Conservation (phyloP, 2,329 filamentous ascomycete species). For the Pyrenophora seminiperda region DNA sequence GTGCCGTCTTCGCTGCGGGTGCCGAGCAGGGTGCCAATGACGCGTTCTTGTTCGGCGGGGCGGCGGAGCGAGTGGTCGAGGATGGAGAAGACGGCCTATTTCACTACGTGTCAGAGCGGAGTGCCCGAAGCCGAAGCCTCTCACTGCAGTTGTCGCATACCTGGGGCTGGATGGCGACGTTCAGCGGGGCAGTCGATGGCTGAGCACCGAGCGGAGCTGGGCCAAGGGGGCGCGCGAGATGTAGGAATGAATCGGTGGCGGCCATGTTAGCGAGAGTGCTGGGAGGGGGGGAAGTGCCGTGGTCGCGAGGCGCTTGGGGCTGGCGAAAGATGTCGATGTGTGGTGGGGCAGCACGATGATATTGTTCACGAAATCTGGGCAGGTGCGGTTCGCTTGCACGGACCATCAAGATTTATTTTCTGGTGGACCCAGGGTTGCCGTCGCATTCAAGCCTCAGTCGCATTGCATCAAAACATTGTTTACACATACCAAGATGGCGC, state of each 20-base stretch:
- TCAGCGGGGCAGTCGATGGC: constrained; percentile 86
- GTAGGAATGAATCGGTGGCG: constrained; percentile 83
- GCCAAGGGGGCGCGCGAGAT: constrained; percentile 89
- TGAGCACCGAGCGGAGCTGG: constrained; percentile 78
- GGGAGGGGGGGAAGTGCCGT: constrained; percentile 12
- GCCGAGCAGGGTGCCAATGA: constrained; percentile 94
- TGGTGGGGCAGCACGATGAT: constrained; percentile 33
- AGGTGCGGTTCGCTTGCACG: constrained; percentile 40
- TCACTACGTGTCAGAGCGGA: constrained; percentile 11
- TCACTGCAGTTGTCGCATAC: constrained; percentile 57
- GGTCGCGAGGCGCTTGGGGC: constrained; percentile 18
- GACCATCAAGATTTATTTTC: constrained; percentile 31
- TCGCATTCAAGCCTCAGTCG: background rate
- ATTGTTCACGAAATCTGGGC: constrained; percentile 42
- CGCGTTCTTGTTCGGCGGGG: constrained; percentile 88
- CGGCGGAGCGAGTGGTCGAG: constrained; percentile 92
- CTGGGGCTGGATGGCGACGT: constrained; percentile 94
- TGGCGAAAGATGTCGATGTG: constrained; percentile 21
- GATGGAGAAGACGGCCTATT: constrained; percentile 66
- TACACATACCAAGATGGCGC: constrained; percentile 18
- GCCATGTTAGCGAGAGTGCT: constrained; percentile 68
- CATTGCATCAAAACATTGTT: background rate
- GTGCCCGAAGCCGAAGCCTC: constrained; percentile 2
- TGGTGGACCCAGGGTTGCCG: constrained; percentile 8
- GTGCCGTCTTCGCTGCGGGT: constrained; percentile 94